Evolutionary conservation across 768 basidiomycete genomes (phyloP).

Genomic region (Lactarius vividus): DNA sequence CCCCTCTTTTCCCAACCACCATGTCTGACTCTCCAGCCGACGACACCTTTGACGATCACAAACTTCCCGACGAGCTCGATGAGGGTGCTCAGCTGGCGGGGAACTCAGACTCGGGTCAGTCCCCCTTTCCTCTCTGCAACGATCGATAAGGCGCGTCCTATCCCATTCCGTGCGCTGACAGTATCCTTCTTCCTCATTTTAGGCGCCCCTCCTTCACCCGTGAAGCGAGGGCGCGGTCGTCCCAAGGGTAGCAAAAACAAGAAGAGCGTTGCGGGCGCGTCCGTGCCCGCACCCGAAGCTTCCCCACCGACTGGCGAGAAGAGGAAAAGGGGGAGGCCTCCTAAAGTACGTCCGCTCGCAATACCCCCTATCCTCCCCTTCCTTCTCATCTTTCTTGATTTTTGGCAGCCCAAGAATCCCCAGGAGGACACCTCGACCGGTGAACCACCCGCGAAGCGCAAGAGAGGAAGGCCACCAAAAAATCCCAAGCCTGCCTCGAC

Average conservation of each 20-base stretch:
- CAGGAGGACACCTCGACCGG: conserved; percentile 43
- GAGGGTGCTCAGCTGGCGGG: conserved; percentile 46
- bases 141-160: conserved; percentile 30
- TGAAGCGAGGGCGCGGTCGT: conserved; percentile 82
- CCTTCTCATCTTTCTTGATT: conserved; percentile 15
- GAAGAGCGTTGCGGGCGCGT: conserved; percentile 41
- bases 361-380: conserved; percentile 1
- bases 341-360: conserved; percentile 41
- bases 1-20: conserved; percentile 31
- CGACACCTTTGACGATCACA: conserved; percentile 53
- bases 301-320: conserved; percentile 36
- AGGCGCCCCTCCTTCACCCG: conserved; percentile 39
- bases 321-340: conserved; percentile 51
- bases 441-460: conserved; percentile 50
- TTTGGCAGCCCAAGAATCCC: conserved; percentile 35
- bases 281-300: conserved; percentile 32
- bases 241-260: conserved; percentile 87
- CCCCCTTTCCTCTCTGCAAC: conserved; percentile 6
- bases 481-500: conserved; percentile 48
- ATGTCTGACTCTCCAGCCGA: conserved; percentile 66
- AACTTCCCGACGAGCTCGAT: conserved; percentile 58
- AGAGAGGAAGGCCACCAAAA: conserved; percentile 75
- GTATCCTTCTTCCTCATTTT: conserved; percentile 34
- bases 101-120: conserved; percentile 34
- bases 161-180: conserved; percentile 21